These are phyloP conservation scores for Perkinsus marinus DNA, from an alignment of 169 alveolate species.

Conservation along the genomic window DNA sequence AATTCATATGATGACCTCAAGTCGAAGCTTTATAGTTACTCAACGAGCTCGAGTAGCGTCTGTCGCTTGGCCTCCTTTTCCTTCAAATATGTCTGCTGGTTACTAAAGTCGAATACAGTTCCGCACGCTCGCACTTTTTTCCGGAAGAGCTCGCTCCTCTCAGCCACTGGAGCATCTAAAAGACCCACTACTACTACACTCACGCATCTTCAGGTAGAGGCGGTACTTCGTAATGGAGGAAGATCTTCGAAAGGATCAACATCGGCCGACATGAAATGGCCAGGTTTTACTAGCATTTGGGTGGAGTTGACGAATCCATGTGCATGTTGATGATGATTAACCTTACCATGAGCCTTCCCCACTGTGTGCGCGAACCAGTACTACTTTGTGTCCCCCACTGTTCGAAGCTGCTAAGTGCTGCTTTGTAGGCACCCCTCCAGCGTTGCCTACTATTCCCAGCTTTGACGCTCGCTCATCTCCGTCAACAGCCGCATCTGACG, in stretches of 20 bases:
- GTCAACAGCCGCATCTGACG: no score
- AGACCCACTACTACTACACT: not conserved
- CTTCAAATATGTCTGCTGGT: slow-evolving; percentile 21
- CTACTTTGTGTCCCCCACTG: not conserved
- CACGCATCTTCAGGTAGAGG: not conserved
- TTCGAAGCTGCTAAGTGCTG: no score
- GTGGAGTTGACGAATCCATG: not conserved
- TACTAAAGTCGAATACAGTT: slow-evolving; percentile 44
- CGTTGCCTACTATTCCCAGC: not conserved
- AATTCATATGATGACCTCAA: not conserved
- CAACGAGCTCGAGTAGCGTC: slow-evolving; percentile 64
- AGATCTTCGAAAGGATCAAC: not conserved
- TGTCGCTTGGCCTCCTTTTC: slow-evolving; percentile 63
- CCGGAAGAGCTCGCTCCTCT: slow-evolving; percentile 50
- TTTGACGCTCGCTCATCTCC: not conserved
- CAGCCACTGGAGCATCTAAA: slow-evolving; percentile 41
- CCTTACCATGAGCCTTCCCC: not conserved
- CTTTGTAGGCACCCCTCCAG: no score
- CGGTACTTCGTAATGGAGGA: not conserved
- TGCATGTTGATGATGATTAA: not conserved
- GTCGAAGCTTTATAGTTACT: slow-evolving; percentile 29
- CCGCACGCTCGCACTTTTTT: slow-evolving; percentile 62
- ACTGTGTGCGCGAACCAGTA: not conserved
- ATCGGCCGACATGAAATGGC: not conserved
- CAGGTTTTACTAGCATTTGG: not conserved